Conservation (phyloP, 305 asterid species). For the Fraxinus xanthoxyloides region DNA sequence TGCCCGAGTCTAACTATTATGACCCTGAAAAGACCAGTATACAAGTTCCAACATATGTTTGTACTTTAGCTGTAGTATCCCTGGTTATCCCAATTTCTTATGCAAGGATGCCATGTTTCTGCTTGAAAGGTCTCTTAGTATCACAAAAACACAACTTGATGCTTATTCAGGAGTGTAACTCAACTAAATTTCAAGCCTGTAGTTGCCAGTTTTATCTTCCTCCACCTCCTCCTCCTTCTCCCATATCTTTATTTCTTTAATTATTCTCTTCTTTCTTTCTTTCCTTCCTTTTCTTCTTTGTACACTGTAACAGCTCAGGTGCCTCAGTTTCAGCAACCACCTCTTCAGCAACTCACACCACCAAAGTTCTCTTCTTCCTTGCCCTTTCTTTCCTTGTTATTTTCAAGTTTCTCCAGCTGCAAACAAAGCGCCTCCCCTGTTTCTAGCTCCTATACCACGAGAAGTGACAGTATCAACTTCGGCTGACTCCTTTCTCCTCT, state of each 20-base stretch:
- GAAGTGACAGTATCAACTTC: not conserved
- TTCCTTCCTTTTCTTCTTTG: not conserved
- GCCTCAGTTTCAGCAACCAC: too few relatives aligned
- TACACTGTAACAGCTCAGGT: not conserved
- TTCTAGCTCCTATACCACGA: not conserved
- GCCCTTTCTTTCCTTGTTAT: not conserved
- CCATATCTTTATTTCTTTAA: not conserved
- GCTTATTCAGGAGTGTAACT: not conserved
- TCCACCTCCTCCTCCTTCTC: not conserved
- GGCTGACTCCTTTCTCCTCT: not conserved
- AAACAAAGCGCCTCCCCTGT: not conserved
- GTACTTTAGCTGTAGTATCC: not conserved
- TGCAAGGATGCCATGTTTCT: not conserved
- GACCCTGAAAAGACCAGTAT: not conserved
- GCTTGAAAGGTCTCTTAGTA: not conserved
- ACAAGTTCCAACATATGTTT: not conserved
- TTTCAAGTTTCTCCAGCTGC: not conserved
- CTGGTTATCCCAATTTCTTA: not conserved
- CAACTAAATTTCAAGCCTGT: not conserved
- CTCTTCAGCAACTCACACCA: not conserved
- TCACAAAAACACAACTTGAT: not conserved
- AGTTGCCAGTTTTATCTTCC: not conserved
- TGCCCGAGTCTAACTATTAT: not conserved
- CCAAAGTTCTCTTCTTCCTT: not conserved
- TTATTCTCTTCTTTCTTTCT: not conserved